Evolutionary conservation across 345 rosid species (phyloP).

Genomic region (Excoecaria cochinchinensis): DNA sequence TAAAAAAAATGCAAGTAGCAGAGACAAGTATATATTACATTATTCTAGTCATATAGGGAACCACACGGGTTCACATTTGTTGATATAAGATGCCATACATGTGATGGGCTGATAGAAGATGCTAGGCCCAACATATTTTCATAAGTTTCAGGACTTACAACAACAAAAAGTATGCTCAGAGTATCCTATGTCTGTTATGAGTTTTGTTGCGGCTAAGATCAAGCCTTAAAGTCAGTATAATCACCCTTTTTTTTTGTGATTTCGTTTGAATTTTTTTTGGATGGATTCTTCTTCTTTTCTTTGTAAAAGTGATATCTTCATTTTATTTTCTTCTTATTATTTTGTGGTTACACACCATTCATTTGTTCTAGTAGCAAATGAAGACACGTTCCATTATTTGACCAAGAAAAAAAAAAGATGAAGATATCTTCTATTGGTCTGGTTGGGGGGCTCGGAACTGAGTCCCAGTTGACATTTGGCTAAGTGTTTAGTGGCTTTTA

Average conservation of each 20-base stretch:
- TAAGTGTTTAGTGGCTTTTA: too few species aligned
- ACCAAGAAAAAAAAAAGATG: too few species aligned
- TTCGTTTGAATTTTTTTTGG: background rate
- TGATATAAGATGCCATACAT: background rate
- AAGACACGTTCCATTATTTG: too few species aligned
- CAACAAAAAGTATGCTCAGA: background rate
- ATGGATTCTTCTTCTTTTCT: background rate
- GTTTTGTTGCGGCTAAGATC: background rate
- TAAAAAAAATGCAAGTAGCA: background rate
- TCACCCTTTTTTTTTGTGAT: background rate
- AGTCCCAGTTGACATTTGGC: too few species aligned
- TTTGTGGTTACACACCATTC: too few species aligned
- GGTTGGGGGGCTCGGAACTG: too few species aligned
- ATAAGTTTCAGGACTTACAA: background rate
- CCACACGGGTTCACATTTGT: background rate
- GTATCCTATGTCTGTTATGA: background rate
- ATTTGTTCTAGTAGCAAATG: too few species aligned
- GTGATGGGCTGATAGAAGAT: background rate
- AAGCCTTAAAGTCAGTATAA: background rate
- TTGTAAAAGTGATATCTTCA: too few species aligned
- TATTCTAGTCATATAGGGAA: too few species aligned
- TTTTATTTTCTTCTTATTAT: too few species aligned
- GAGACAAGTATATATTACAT: background rate
- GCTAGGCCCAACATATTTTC: background rate
- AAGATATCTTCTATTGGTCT: too few species aligned